Conservation (phyloP, 768 basidiomycete genomes). For the Solioccasus polychromus region DNA sequence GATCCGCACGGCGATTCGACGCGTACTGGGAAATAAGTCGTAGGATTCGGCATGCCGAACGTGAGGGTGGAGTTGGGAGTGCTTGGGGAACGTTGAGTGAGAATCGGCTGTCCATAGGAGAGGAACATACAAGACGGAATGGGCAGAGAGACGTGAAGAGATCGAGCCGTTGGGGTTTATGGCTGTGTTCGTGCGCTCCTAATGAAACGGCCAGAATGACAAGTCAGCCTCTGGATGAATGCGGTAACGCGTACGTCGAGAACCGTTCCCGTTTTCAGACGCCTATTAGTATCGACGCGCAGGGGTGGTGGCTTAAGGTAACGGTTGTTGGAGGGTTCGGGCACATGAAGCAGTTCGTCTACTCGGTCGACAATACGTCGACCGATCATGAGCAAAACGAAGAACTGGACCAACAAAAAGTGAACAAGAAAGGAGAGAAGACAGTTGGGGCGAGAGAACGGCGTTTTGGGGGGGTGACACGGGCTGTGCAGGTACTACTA, state of each 20-base stretch:
- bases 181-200: conserved; percentile 24
- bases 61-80: conserved; percentile 18
- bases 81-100: conserved; percentile 18
- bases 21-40: conserved; percentile 3
- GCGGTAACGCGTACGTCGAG: conserved; percentile 11
- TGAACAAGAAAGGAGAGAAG: conserved; percentile 18
- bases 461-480: not conserved
- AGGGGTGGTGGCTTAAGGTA: conserved; percentile 10
- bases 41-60: conserved; percentile 17
- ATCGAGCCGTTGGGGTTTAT: conserved; percentile 2
- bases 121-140: conserved; percentile 19
- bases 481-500: conserved; percentile 4
- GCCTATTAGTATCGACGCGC: conserved; percentile 15
- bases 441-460: conserved; percentile 14
- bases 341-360: conserved; percentile 20
- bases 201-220: not conserved
- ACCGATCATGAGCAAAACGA: conserved; percentile 24
- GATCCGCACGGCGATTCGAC: conserved; percentile 28
- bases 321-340: not conserved
- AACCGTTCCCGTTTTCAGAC: conserved; percentile 1
- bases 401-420: conserved; percentile 8
- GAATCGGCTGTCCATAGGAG: conserved; percentile 11
- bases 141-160: conserved; percentile 2
- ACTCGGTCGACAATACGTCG: conserved; percentile 24
- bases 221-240: not conserved